Conservation (phyloP, 306 rosid species). For the Mimosa pudica region DNA sequence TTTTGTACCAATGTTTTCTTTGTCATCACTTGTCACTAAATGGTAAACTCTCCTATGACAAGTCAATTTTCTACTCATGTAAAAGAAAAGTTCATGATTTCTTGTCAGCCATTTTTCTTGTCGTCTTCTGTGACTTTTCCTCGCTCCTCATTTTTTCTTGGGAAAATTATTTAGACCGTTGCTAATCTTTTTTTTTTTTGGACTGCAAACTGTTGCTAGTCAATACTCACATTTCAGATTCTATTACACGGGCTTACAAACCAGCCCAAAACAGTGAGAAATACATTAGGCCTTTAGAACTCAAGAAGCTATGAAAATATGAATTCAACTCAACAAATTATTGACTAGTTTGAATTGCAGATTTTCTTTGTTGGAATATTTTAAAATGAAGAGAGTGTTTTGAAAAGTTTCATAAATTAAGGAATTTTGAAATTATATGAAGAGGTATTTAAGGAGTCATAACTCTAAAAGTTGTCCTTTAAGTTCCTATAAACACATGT, state of each 20-base stretch:
- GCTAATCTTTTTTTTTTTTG: background rate
- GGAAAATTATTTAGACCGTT: background rate
- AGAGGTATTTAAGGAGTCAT: no score
- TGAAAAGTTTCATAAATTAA: no score
- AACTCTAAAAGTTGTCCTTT: no score
- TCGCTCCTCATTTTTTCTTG: background rate
- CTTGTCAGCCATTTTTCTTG: background rate
- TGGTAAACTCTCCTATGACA: background rate
- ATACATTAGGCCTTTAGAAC: background rate
- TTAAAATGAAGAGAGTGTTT: no score
- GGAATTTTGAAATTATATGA: no score
- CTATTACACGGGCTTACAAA: conserved; percentile 30
- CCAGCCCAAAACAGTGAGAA: background rate
- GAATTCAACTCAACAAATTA: background rate
- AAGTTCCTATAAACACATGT: no score
- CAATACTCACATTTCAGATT: no score
- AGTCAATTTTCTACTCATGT: background rate
- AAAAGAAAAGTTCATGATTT: background rate
- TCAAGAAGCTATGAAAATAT: background rate
- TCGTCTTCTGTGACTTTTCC: background rate
- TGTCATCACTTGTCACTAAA: background rate
- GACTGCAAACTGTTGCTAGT: no score
- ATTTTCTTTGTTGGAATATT: background rate
- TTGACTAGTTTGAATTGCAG: background rate
- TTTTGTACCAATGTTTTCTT: background rate